phyloP scores from a whole-genome alignment of 1,284 basidiomycete genomes.

The Athelia psychrophila region DNA sequence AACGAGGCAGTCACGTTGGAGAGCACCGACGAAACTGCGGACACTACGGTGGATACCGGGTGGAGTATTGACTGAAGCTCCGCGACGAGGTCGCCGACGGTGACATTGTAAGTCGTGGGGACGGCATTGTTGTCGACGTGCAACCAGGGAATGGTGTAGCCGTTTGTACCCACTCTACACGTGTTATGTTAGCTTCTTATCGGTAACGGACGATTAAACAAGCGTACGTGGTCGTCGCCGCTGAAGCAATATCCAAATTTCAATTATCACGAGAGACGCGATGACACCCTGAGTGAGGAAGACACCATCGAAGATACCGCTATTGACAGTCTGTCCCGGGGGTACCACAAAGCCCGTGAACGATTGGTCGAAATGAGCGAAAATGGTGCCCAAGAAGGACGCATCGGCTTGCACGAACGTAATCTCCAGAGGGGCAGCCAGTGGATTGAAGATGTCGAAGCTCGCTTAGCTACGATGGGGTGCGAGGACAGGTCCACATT shows the following conservation, averaged over 20 bases:
- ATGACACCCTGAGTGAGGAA: slow-evolving; percentile 54
- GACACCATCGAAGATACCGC: slow-evolving; percentile 52
- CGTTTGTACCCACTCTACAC: slow-evolving; percentile 37
- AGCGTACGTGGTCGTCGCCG: slow-evolving; percentile 40
- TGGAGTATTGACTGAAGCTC: background rate
- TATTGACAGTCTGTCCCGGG: slow-evolving; percentile 54
- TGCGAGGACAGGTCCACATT: no score
- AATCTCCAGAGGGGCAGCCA: slow-evolving; percentile 53
- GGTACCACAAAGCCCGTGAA: slow-evolving; percentile 57
- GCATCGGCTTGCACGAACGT: slow-evolving; percentile 55
- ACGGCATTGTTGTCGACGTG: slow-evolving; percentile 46
- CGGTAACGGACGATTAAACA: background rate
- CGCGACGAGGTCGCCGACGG: slow-evolving; percentile 7
- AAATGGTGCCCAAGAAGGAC: slow-evolving; percentile 47
- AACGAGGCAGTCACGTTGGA: no score
- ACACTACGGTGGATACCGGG: no score
- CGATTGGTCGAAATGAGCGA: slow-evolving; percentile 52
- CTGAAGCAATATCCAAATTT: slow-evolving; percentile 49
- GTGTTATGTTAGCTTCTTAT: background rate
- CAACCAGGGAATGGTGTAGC: slow-evolving; percentile 58
- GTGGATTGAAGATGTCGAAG: slow-evolving; percentile 44
- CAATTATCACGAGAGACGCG: slow-evolving; percentile 50
- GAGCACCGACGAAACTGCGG: no score
- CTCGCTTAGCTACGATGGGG: no score
- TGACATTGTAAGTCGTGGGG: slow-evolving; percentile 39